Percentiles rank a stretch among this genome's conserved stretches.
phyloP scores from a whole-genome alignment of 768 basidiomycete species.

The Rhizopogon vulgaris region DNA sequence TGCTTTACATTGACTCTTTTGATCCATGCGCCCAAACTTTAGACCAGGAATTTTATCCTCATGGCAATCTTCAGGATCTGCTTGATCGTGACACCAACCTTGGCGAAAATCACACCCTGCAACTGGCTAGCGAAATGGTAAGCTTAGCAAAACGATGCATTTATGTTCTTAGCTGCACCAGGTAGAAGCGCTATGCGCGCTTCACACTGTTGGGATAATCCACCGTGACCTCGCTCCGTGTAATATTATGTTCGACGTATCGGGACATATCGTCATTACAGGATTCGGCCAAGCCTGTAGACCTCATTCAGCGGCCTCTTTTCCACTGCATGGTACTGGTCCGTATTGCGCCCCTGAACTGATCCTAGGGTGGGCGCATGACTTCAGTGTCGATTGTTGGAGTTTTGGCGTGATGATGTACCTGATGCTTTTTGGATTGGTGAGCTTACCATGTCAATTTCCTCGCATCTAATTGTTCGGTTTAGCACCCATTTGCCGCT shows the following conservation, averaged over 20 bases:
- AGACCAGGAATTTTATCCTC: constrained; percentile 28
- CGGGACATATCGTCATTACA: constrained; percentile 42
- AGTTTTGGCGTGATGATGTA: constrained; percentile 48
- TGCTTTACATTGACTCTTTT: constrained; percentile 2
- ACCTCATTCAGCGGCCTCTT: background rate
- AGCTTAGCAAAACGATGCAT: constrained; percentile 5
- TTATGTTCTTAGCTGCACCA: constrained; percentile 2
- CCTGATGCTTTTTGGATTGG: constrained; percentile 44
- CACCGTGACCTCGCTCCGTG: constrained; percentile 42
- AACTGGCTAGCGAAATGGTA: constrained; percentile 48
- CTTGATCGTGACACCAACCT: constrained; percentile 30
- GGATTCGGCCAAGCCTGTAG: constrained; percentile 36
- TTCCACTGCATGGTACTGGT: constrained; percentile 1
- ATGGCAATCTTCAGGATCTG: constrained; percentile 25
- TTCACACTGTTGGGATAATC: constrained; percentile 42
- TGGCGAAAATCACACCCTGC: constrained; percentile 27
- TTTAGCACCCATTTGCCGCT: constrained; percentile 36
- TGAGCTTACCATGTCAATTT: constrained; percentile 17
- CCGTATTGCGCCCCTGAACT: constrained; percentile 48
- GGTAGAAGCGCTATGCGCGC: constrained; percentile 34
- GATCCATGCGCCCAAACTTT: constrained; percentile 9
- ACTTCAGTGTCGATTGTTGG: constrained; percentile 52
- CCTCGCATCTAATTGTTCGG: background rate
- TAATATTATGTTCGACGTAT: constrained; percentile 35
- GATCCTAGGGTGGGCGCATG: constrained; percentile 48